Base-by-base conservation (phyloP, 257 asterid species). In the Parsonsia alboflavescens region DNA sequence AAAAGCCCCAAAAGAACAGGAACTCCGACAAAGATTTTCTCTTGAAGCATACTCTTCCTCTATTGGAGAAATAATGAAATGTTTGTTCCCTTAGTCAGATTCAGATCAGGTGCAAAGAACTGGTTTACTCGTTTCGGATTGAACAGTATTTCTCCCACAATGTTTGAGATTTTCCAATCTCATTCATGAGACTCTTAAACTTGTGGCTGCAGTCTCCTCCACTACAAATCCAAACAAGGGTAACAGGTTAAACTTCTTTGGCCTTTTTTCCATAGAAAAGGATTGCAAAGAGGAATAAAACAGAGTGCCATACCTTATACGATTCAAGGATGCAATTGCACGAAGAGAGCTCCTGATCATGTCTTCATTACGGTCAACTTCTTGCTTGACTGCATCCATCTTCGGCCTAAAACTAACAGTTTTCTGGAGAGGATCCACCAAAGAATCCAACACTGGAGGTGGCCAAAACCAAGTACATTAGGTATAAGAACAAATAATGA, bases 351-450 rank as follows among this genome's bases (percentile, higher is more conserved):
- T 95, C 61, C 96, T 86, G 79, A 95, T 89, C 99, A 95, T 95
- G 85, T 92, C 99, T 78, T 95, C 99, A 77, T 95, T 95, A 61
- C 97, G 98, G 73, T 95, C 99, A 73, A 95, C 96, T 84, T 95
- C 99, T 88, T 95, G 99, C 88, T 95, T 91, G 74, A 95, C 99
- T 2, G 99, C 98, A 77, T 89, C 98, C 82, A 86, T 96, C 82
- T 95, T 92, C 41, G 98, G 96, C 85, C 91, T 87, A 80, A 88
- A 95, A 78, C 80, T 88, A 78, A 95, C 86, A 63, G 98, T 95
- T 83, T 86, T 92, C 76, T 95, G 92, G 81, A 95, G 91, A 76
- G 96, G 98, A 76, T 89, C 97, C 84, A 92, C 98, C 91, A 95
- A 88, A 52, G 96, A 90, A 82, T 95, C 99, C 86, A 95, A 80